phyloP scores from a whole-genome alignment of 441 rosid genomes.

The Adansonia madagascariensis region DNA sequence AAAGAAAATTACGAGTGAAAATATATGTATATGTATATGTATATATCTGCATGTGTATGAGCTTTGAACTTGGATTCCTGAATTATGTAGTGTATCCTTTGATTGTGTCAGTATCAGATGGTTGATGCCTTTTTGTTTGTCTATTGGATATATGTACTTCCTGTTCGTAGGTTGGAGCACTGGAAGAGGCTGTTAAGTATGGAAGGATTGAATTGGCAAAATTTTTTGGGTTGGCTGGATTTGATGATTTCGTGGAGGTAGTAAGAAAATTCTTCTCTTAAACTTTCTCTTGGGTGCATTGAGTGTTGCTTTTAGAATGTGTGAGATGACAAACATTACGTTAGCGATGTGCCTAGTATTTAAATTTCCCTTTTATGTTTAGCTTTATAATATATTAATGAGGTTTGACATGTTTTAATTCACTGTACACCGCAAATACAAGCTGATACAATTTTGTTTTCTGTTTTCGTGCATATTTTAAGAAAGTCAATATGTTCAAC shows the following conservation, averaged over 20 bases:
- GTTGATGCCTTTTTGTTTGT: neutral
- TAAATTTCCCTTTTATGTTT: neutral
- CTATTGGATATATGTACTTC: conserved; percentile 2
- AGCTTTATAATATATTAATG: neutral
- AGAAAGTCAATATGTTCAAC: neutral
- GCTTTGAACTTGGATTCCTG: neutral
- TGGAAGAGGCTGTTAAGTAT: conserved; percentile 74
- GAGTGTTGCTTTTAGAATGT: conserved; percentile 3
- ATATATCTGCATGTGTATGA: neutral
- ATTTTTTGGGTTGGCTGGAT: conserved; percentile 53
- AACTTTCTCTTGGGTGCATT: neutral
- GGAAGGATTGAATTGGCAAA: conserved; percentile 75
- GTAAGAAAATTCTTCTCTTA: neutral
- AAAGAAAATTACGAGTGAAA: neutral
- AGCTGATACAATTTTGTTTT: conserved; percentile 2
- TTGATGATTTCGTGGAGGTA: conserved; percentile 69
- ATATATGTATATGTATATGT: too few species aligned
- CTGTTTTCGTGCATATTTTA: neutral
- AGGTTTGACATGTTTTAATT: neutral
- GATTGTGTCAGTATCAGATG: conserved; percentile 5
- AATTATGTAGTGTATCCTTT: neutral
- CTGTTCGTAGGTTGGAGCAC: conserved; percentile 62
- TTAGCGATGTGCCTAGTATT: neutral
- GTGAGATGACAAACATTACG: neutral
- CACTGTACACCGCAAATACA: neutral